phyloP scores from a whole-genome alignment of 2,329 filamentous ascomycete genomes.

The Alternaria infectoria region DNA sequence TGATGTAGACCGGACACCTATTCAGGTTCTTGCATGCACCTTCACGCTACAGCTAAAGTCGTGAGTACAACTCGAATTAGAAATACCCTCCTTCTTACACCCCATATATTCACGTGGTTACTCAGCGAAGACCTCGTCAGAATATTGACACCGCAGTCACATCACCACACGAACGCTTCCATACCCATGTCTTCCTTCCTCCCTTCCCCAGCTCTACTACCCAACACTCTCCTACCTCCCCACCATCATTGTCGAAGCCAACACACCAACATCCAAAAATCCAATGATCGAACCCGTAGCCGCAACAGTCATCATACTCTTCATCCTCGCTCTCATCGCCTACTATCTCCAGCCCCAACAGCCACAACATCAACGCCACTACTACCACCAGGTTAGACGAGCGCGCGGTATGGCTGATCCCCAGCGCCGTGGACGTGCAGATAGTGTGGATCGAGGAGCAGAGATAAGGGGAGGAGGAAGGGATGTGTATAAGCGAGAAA shows the following conservation, averaged over 20 bases:
- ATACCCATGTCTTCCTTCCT: neutral
- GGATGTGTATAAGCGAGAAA: neutral
- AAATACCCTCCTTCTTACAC: too few relatives aligned
- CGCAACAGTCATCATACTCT: neutral
- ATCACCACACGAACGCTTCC: neutral
- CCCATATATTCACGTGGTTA: too few relatives aligned
- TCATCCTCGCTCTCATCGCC: neutral
- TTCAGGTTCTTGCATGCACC: neutral
- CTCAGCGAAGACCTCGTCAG: neutral
- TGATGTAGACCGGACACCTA: neutral
- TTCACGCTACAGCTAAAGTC: rapidly evolving
- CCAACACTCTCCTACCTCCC: too few relatives aligned
- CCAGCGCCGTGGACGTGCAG: neutral
- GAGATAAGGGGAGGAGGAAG: neutral
- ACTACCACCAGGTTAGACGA: neutral
- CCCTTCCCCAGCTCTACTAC: neutral
- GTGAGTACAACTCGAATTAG: rapidly evolving
- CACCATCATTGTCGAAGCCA: neutral
- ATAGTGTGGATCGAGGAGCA: neutral
- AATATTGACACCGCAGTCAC: neutral
- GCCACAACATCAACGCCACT: neutral
- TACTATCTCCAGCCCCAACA: neutral
- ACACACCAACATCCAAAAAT: neutral
- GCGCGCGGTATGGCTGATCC: neutral
- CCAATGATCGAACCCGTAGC: neutral